These are phyloP conservation scores for Epichloe elymi DNA, from an alignment of 2,329 filamentous ascomycete genomes.

Conservation along the genomic window DNA sequence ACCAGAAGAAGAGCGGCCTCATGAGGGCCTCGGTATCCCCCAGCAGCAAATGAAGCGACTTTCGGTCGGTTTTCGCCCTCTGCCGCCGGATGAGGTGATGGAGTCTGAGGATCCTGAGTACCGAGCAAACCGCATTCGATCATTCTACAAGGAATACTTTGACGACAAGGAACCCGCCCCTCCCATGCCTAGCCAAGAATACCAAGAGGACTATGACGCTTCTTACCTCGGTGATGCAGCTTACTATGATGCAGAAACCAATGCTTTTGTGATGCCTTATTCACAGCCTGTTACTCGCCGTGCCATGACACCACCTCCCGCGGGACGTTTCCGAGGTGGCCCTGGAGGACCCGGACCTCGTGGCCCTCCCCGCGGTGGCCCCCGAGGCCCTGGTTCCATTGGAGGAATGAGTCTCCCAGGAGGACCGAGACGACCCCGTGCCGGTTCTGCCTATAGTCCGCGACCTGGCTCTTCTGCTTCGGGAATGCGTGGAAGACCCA, in stretches of 20 bases:
- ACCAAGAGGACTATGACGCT: constrained; percentile 65
- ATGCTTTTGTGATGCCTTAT: constrained; percentile 67
- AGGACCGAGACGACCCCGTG: constrained; percentile 40
- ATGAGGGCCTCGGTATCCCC: constrained; percentile 34
- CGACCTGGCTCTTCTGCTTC: constrained; percentile 52
- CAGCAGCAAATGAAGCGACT: constrained; percentile 42
- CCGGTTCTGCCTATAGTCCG: constrained; percentile 26
- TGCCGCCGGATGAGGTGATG: constrained; percentile 71
- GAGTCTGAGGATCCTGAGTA: constrained; percentile 83
- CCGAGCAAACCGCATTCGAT: constrained; percentile 89
- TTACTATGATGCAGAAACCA: constrained; percentile 53
- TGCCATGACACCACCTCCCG: constrained; percentile 89
- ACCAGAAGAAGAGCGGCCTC: constrained; percentile 21
- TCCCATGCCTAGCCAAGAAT: constrained; percentile 30
- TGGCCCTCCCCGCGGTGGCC: constrained; percentile 12
- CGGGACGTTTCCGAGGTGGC: constrained; percentile 30
- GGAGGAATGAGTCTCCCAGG: constrained; percentile 33
- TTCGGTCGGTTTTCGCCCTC: constrained; percentile 65
- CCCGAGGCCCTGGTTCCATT: constrained; percentile 31
- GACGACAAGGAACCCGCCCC: constrained; percentile 56
- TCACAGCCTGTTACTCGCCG: constrained; percentile 76
- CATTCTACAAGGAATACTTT: constrained; percentile 99
- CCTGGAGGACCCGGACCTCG: constrained; percentile 17
- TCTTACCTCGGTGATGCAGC: constrained; percentile 55
- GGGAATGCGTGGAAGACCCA: constrained; percentile 27